Evolutionary conservation across 2,329 filamentous ascomycete species (phyloP), one percentile per base, ranked within the genome.

Genomic region (Venturiaceae sp.): DNA sequence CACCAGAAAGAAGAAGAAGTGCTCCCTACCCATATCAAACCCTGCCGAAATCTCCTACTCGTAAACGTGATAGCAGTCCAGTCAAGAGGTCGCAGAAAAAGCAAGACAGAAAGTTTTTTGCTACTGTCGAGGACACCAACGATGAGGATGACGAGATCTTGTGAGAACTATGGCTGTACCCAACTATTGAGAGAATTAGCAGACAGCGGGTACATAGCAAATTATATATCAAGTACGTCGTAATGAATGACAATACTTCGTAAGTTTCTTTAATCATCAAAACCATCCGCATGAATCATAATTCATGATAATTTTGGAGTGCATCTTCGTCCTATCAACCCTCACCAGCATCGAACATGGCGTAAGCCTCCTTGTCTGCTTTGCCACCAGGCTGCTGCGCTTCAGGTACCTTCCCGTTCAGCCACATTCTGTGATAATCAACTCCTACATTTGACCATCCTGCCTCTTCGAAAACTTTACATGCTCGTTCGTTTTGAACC

Each of bases 361-460:
- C 70, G 63, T 65, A 72, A 60, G 68, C 69, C 2, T 65, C 65
- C 55, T 59, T 64, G 26, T 65, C 62, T 6, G 68, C 69, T 47
- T 62, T 62, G 2, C 68, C 69, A 16, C 66, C 69, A 28, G 65
- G 58, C 37, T 60, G 57, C 59, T 73, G 70, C 56, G 68, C 68
- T 5, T 60, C 56, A 7, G 70, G 67, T 11, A 67, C 66, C 23
- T 64, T 64, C 0, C 66, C 68, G 50, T 67, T 57, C 11, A 69
- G 54, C 71, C 71, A 73, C 71, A 74, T 74, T 21, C 71, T 66
- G 63, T 70, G 64, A 61, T 70, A 72, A 34, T 69, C 65, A 6
- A 72, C 41, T 5, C 65, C 68, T 13, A 60, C 61, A 33, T 60
- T 62, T 23, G 58, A 55, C 68, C 69, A 74, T 6, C 70, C 71